Percentiles rank a stretch among this genome's conserved stretches.
Conservation (phyloP, 306 rosid genomes). For the barrel medic (Medicago truncatula) region MtrunA17r5.0-ANR NC_053046.1:2722501-2723000, state of each 20-base stretch:
- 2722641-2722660: conserved; percentile 74
- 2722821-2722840: conserved; percentile 76
- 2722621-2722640: conserved; percentile 96
- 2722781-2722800: background rate
- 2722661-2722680: conserved; percentile 77
- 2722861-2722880: conserved; percentile 77
- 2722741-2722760: background rate
- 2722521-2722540: background rate
- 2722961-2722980: conserved; percentile 63
- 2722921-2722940: conserved; percentile 76
- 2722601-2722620: conserved; percentile 90
- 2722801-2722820: conserved; percentile 45
- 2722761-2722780: background rate
- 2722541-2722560: background rate
- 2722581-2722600: conserved; percentile 84
- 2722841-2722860: conserved; percentile 90
- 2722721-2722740: conserved; percentile 79
- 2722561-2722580: conserved; percentile 91
- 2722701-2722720: conserved; percentile 75
- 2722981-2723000: conserved; percentile 85
- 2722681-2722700: conserved; percentile 96
- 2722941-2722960: conserved; percentile 88
- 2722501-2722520: background rate
- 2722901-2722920: conserved; percentile 91
- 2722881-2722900: conserved; percentile 80